A percentile compares a stretch with the other conserved stretches of the same genome.
These are phyloP conservation scores for Heliamphora exappendiculata DNA, from an alignment of 148 eudicot genomes.

Conservation along the genomic window DNA sequence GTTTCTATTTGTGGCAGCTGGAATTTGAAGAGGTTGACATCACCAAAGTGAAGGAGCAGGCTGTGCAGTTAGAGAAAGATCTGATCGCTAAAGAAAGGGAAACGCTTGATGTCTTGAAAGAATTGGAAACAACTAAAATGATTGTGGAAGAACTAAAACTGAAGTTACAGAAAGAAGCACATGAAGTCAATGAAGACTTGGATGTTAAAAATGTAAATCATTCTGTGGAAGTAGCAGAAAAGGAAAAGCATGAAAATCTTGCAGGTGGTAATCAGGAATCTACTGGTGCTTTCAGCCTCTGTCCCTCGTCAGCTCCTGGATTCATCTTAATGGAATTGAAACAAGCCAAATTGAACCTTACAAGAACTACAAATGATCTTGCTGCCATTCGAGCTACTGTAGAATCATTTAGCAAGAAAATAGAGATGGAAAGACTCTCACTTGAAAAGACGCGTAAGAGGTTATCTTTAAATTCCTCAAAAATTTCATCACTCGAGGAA, in stretches of 20 bases:
- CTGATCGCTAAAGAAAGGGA: conserved; percentile 72
- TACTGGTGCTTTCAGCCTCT: conserved; percentile 2
- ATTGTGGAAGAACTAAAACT: conserved; percentile 71
- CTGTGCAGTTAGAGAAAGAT: conserved; percentile 63
- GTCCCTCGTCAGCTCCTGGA: conserved; percentile 54
- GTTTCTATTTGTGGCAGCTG: conserved; percentile 20
- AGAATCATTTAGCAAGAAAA: conserved; percentile 59
- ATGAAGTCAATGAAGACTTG: conserved; percentile 19
- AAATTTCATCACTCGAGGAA: conserved; percentile 60
- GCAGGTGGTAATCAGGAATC: conserved; percentile 18
- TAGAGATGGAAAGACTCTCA: conserved; percentile 60
- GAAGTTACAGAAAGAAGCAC: conserved; percentile 60
- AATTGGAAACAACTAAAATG: conserved; percentile 73
- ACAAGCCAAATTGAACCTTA: conserved; percentile 83
- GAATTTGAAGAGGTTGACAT: conserved; percentile 39
- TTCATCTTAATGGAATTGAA: conserved; percentile 63
- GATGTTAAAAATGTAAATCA: conserved; percentile 13
- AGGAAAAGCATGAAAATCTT: conserved; percentile 38
- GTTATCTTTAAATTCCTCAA: conserved; percentile 52
- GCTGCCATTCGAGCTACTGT: conserved; percentile 76
- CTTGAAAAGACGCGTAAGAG: conserved; percentile 85
- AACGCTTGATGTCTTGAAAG: conserved; percentile 74
- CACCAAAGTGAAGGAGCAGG: conserved; percentile 62
- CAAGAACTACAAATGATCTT: conserved; percentile 67
- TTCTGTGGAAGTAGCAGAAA: conserved; percentile 22